Evolutionary conservation across 2,329 filamentous ascomycete genomes (phyloP), one percentile per base, ranked within the genome.

Genomic region (Fusarium sp.): DNA sequence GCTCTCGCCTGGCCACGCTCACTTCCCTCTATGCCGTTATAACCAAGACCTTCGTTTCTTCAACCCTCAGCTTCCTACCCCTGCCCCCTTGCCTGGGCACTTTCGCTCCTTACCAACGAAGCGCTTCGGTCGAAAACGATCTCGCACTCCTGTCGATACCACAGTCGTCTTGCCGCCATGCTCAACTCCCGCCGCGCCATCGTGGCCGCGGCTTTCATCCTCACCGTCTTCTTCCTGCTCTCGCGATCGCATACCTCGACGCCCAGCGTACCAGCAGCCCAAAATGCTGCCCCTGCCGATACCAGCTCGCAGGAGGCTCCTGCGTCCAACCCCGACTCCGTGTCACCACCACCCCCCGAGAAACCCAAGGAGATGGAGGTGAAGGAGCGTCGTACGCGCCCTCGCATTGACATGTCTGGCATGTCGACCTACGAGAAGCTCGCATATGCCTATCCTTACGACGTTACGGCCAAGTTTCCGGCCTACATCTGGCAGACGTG

Each of bases 401-500:
- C 86, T 55, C 82, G 94, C 72, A 86, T 90, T 57, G 92, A 95
- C 79, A 86, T 93, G 77, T 89, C 90, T 62, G 88, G 87, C 77
- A 90, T 93, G 82, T 90, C 92, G 15, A 86, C 95, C 56, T 86
- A 85, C 86, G 92, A 88, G 84, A 97, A 96, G 82, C 89, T 99
- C 61, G 91, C 91, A 55, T 98, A 97, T 84, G 93, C 97, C 74
- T 98, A 96, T 81, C 94, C 95, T 18, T 99, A 98, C 85, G 93
- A 97, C 76, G 87, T 95, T 68, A 90, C 94, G 77, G 82, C 86
- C 73, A 97, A 95, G 80, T 98, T 98, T 80, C 96, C 96, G 4
- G 95, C 94, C 60, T 98, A 97, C 84, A 97, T 99, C 78, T 99
- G 96, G 96, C 96, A 99, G 86, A 99, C 96, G 13, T 99, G 96